phyloP scores from a whole-genome alignment of 345 rosid species.

The Clausena lansium region DNA sequence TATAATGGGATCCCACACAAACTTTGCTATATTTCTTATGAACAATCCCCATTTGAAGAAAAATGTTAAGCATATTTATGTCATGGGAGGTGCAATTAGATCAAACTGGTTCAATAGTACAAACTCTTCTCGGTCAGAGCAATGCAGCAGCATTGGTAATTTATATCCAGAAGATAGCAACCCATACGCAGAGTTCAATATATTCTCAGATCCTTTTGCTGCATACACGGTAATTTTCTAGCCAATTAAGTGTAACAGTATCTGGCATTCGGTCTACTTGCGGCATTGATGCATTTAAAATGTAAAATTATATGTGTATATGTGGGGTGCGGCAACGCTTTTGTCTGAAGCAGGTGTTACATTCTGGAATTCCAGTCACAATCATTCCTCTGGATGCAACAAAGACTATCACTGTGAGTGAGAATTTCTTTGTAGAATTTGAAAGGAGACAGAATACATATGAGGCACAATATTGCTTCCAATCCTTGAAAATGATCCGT shows the following conservation, averaged over 20 bases:
- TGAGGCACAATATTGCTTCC: constrained; percentile 79
- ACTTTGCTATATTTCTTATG: constrained; percentile 23
- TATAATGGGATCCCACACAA: constrained; percentile 23
- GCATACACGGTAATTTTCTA: constrained; percentile 21
- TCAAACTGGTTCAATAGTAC: not conserved
- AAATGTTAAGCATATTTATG: constrained; percentile 27
- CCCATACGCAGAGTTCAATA: constrained; percentile 30
- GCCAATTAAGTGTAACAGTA: not conserved
- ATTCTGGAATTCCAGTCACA: constrained; percentile 82
- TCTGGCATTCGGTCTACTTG: not conserved
- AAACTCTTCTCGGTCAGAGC: not conserved
- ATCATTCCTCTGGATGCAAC: constrained; percentile 91
- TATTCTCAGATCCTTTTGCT: constrained; percentile 28
- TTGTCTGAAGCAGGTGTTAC: constrained; percentile 54
- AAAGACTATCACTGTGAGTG: constrained; percentile 64
- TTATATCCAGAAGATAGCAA: constrained; percentile 12
- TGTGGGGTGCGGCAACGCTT: not conserved
- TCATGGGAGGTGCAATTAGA: constrained; percentile 27
- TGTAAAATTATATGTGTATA: not conserved
- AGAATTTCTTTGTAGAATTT: constrained; percentile 58
- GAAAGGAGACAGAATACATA: constrained; percentile 57
- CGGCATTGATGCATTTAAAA: not conserved
- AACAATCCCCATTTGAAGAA: constrained; percentile 29
- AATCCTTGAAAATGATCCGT: constrained; percentile 65
- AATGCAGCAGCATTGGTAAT: constrained; percentile 10